Evolutionary conservation across 106 monocot genomes (phyloP).

Genomic region (Acorus gramineus): DNA sequence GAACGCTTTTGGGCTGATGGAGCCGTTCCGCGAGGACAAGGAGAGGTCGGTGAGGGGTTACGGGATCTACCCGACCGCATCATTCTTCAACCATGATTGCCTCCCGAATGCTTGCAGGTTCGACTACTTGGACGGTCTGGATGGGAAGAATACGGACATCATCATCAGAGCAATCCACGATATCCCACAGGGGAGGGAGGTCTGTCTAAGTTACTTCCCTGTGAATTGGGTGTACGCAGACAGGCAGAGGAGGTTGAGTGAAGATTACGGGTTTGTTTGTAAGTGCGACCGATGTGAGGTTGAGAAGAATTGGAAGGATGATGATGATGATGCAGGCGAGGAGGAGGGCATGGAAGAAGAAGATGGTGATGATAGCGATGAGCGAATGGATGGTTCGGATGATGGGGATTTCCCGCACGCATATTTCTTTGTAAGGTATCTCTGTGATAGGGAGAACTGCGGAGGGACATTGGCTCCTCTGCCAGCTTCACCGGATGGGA

Average conservation of each 20-base stretch:
- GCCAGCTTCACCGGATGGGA: slow-evolving; percentile 41
- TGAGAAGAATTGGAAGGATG: slow-evolving; percentile 78
- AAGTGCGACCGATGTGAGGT: slow-evolving; percentile 70
- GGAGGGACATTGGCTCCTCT: slow-evolving; percentile 85
- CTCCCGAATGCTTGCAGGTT: slow-evolving; percentile 88
- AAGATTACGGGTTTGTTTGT: slow-evolving; percentile 82
- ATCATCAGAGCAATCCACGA: slow-evolving; percentile 66
- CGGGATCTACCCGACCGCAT: slow-evolving; percentile 59
- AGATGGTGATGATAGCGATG: slow-evolving; percentile 17
- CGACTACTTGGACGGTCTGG: slow-evolving; percentile 48
- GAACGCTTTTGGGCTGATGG: slow-evolving; percentile 79
- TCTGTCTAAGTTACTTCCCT: slow-evolving; percentile 86
- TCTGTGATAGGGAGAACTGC: slow-evolving; percentile 62
- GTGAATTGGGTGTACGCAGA: slow-evolving; percentile 63
- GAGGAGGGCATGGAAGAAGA: slow-evolving; percentile 13
- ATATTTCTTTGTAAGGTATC: slow-evolving; percentile 68
- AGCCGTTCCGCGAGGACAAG: slow-evolving; percentile 18
- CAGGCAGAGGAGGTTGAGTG: slow-evolving; percentile 57
- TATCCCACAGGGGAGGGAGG: slow-evolving; percentile 65
- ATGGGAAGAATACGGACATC: slow-evolving; percentile 35
- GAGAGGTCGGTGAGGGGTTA: slow-evolving; percentile 43
- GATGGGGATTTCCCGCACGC: slow-evolving; percentile 65
- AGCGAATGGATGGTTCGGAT: neutral
- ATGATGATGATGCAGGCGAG: slow-evolving; percentile 16
- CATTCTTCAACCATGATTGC: slow-evolving; percentile 88